Conservation (phyloP, 2,329 filamentous ascomycete genomes). For the Madurella fahalii region DNA sequence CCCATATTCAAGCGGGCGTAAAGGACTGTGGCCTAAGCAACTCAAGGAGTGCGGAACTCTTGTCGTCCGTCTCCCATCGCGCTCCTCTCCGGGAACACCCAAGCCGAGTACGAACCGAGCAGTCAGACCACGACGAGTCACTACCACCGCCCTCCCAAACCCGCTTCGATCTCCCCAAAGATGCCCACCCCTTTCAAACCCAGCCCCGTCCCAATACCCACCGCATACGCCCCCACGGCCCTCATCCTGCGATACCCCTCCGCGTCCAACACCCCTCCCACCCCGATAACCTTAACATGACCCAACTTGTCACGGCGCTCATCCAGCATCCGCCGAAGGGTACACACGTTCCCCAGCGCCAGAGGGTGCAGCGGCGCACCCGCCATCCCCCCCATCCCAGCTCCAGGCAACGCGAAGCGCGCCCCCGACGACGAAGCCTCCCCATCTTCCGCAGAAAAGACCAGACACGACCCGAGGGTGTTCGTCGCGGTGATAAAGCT, state of each 20-base stretch:
- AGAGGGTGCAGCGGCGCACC: constrained; percentile 69
- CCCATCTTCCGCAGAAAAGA: constrained; percentile 37
- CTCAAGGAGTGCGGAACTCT: too few relatives aligned
- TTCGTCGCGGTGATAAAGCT: constrained; percentile 73
- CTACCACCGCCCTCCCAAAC: constrained; percentile 15
- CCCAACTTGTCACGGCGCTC: constrained; percentile 38
- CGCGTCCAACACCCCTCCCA: constrained; percentile 66
- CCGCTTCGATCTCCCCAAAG: constrained; percentile 53
- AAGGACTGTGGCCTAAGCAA: too few relatives aligned
- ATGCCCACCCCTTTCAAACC: constrained; percentile 59
- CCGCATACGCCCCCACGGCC: constrained; percentile 59
- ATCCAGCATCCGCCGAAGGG: constrained; percentile 58
- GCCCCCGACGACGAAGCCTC: neutral
- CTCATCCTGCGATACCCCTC: constrained; percentile 63
- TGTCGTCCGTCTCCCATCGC: too few relatives aligned
- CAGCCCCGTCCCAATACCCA: constrained; percentile 66
- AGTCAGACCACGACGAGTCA: neutral
- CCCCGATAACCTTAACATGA: constrained; percentile 62
- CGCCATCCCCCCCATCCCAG: constrained; percentile 66
- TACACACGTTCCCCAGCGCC: constrained; percentile 70
- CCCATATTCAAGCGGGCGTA: neutral
- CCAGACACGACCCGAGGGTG: constrained; percentile 63
- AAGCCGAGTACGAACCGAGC: neutral
- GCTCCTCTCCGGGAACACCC: neutral
- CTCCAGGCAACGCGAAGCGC: constrained; percentile 42